A percentile compares a stretch with the other conserved stretches of the same genome.
Evolutionary conservation across 2,329 filamentous ascomycete species (phyloP).

Genomic region (Trichoderma sp.): DNA sequence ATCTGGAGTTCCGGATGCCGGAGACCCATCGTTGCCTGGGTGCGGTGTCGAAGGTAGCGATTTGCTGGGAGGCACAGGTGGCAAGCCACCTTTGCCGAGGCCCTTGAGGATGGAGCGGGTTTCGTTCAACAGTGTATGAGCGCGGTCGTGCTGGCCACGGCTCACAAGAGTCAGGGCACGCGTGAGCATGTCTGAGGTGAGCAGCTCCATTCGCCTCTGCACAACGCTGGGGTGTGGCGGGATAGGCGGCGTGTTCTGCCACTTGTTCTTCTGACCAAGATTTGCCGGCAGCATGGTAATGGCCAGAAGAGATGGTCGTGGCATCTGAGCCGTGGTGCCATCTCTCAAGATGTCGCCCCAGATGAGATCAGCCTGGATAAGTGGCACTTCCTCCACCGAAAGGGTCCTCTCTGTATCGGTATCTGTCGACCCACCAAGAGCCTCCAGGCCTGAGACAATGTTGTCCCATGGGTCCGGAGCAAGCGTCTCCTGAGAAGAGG

Average conservation of each 20-base stretch:
- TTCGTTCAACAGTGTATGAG: constrained; percentile 87
- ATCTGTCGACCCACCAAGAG: constrained; percentile 82
- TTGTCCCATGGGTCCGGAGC: constrained; percentile 97
- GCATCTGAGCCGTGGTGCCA: constrained; percentile 79
- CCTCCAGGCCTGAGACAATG: constrained; percentile 92
- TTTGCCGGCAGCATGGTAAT: constrained; percentile 88
- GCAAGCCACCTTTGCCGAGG: constrained; percentile 88
- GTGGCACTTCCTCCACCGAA: constrained; percentile 89
- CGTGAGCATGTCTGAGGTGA: constrained; percentile 97
- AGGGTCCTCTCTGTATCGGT: constrained; percentile 78
- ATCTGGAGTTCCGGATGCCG: constrained; percentile 50
- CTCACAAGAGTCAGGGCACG: constrained; percentile 87
- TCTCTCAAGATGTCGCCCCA: constrained; percentile 94
- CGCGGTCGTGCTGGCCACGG: constrained; percentile 87
- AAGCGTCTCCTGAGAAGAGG: constrained; percentile 73
- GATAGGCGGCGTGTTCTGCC: constrained; percentile 72
- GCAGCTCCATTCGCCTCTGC: constrained; percentile 92
- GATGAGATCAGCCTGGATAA: constrained; percentile 90
- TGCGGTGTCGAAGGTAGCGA: constrained; percentile 52
- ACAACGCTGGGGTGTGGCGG: constrained; percentile 94
- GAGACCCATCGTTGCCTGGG: constrained; percentile 43
- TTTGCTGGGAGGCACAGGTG: constrained; percentile 70
- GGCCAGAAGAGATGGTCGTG: constrained; percentile 84
- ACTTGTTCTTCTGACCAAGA: constrained; percentile 63
- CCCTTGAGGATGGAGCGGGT: constrained; percentile 95